Percentiles rank a stretch among this genome's conserved stretches.
Conservation (phyloP, 148 eudicot genomes). For the Drosera capensis region DNA sequence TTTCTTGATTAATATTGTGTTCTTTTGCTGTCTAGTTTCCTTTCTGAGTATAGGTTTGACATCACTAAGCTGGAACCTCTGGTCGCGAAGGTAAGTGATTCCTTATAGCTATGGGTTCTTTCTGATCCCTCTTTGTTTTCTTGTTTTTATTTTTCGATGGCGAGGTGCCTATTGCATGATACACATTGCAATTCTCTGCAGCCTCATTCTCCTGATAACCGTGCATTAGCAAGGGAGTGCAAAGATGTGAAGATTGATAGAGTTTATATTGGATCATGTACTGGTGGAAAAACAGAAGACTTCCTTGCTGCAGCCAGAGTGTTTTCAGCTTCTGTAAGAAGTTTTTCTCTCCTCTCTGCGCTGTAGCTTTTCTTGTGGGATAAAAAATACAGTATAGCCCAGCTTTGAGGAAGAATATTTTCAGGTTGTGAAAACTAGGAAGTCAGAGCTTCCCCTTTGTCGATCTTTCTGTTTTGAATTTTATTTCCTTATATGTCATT, state of each 20-base stretch:
- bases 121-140: constrained; percentile 2
- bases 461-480: constrained; percentile 1
- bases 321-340: constrained; percentile 74
- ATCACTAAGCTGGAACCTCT: constrained; percentile 92
- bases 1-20: not conserved
- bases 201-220: constrained; percentile 99
- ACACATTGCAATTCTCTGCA: too few relatives aligned
- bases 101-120: not conserved
- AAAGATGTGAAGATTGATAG: constrained; percentile 96
- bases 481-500: not conserved
- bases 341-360: constrained; percentile 2
- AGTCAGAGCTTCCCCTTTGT: too few relatives aligned
- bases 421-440: too few relatives aligned
- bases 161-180: too few relatives aligned
- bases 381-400: too few relatives aligned
- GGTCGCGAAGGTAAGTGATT: constrained; percentile 72
- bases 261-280: constrained; percentile 95
- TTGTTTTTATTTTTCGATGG: not conserved
- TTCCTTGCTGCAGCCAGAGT: constrained; percentile 89
- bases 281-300: constrained; percentile 98
- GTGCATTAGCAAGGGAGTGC: constrained; percentile 94
- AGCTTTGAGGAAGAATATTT: too few relatives aligned
- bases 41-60: constrained; percentile 73
- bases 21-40: constrained; percentile 27
- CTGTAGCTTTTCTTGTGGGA: not conserved